Percentiles rank a stretch among this genome's conserved stretches.
Conservation (phyloP, 2,329 filamentous ascomycete genomes). For the Thielaviopsis punctulata region DNA sequence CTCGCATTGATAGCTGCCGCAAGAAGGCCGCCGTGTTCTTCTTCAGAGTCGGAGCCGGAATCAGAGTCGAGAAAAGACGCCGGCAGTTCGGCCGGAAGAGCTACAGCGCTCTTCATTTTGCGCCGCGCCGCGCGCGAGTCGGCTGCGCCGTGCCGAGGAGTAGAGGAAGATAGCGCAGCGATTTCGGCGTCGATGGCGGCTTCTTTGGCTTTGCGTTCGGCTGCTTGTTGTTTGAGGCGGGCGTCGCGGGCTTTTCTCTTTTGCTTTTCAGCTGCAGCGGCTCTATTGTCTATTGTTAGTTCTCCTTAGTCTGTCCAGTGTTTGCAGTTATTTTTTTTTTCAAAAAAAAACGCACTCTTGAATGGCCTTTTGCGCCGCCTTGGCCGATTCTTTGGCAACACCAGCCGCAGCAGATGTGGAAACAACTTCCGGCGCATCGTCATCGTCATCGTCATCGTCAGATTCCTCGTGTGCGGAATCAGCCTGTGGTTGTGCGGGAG, state of each 20-base stretch:
- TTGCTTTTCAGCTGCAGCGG: slow-evolving; percentile 32
- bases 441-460: slow-evolving; percentile 28
- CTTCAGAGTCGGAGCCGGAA: slow-evolving; percentile 23
- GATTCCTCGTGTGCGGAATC: neutral
- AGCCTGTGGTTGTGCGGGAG: neutral
- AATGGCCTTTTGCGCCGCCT: slow-evolving; percentile 31
- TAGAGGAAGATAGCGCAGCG: slow-evolving; percentile 12
- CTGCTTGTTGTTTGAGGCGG: slow-evolving; percentile 37
- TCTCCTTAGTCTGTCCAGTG: too few species aligned
- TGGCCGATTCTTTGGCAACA: slow-evolving; percentile 27
- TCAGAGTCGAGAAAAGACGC: slow-evolving; percentile 38
- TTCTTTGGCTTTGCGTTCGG: slow-evolving; percentile 26
- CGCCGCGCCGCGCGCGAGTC: neutral
- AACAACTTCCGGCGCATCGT: slow-evolving; percentile 42
- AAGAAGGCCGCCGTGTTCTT: slow-evolving; percentile 18
- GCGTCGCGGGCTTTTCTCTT: slow-evolving; percentile 39
- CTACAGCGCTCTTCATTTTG: neutral
- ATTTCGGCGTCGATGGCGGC: slow-evolving; percentile 13
- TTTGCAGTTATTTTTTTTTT: too few species aligned
- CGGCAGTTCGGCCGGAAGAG: slow-evolving; percentile 31
- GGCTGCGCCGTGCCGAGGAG: slow-evolving; percentile 8
- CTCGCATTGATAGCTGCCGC: slow-evolving; percentile 18
- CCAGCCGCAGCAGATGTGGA: slow-evolving; percentile 33
- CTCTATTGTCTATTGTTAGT: slow-evolving; percentile 19
- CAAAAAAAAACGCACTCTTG: slow-evolving; percentile 29